Conservation (phyloP, 2,329 filamentous ascomycete species). For the Penicillium fuscoglaucum region DNA sequence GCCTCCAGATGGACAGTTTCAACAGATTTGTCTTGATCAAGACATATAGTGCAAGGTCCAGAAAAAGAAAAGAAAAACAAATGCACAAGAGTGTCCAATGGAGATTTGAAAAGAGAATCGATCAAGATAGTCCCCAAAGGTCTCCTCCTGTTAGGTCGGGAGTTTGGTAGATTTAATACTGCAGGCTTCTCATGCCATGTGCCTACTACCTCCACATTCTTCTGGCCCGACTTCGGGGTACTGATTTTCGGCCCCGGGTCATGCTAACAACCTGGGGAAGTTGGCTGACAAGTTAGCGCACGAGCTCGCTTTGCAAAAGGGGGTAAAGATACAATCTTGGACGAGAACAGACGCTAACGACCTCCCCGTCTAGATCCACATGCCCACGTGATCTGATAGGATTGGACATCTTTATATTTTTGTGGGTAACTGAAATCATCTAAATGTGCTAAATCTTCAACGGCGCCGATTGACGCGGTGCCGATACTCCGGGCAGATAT, state of each 20-base stretch:
- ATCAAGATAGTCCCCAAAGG: background rate
- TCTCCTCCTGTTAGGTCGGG: background rate
- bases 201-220: slow-evolving; percentile 5
- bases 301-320: background rate
- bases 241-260: background rate
- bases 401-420: background rate
- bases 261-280: slow-evolving; percentile 10
- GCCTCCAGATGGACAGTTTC: slow-evolving; percentile 11
- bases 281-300: background rate
- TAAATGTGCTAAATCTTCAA: background rate
- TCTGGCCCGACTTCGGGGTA: background rate
- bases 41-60: background rate
- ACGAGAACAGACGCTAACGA: background rate
- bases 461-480: slow-evolving; percentile 5
- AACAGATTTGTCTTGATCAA: slow-evolving; percentile 4
- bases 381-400: background rate
- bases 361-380: background rate
- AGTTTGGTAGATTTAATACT: slow-evolving; percentile 4
- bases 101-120: background rate
- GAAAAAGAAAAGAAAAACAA: too few species aligned
- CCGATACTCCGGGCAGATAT: background rate
- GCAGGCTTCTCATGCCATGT: background rate
- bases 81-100: background rate
- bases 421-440: background rate
- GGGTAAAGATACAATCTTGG: background rate